phyloP scores from a whole-genome alignment of 225 moss, liverwort and hornwort genomes.

The Pleurozium schreberi region DNA sequence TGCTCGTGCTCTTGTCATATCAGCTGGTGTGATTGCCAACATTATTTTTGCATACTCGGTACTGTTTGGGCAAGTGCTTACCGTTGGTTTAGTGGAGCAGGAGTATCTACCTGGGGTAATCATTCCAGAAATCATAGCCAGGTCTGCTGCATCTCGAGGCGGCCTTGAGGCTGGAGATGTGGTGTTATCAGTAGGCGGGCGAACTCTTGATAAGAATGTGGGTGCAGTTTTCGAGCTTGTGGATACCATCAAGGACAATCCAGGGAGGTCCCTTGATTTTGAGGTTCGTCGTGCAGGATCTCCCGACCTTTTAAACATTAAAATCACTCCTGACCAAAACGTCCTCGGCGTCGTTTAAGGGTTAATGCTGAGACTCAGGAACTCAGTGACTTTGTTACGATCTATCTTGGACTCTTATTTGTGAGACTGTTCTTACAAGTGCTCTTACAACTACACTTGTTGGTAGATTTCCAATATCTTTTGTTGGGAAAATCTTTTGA shows the following conservation, averaged over 20 bases:
- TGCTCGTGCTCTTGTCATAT: conserved; percentile 76
- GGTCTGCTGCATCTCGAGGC: conserved; percentile 65
- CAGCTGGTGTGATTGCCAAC: conserved; percentile 90
- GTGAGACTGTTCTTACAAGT: no score
- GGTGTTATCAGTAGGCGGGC: conserved; percentile 59
- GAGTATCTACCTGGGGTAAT: conserved; percentile 73
- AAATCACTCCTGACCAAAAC: conserved; percentile 68
- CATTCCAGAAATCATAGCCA: conserved; percentile 77
- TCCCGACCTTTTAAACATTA: conserved; percentile 21
- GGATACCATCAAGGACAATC: conserved; percentile 72
- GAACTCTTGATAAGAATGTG: conserved; percentile 39
- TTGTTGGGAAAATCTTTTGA: no score
- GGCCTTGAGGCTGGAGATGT: conserved; percentile 77
- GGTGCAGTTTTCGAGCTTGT: conserved; percentile 73
- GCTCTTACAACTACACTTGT: no score
- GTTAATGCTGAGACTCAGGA: neutral
- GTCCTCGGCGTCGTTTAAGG: no score
- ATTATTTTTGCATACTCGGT: conserved; percentile 74
- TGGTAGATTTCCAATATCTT: no score
- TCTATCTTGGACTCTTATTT: neutral
- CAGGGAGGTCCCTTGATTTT: conserved; percentile 40
- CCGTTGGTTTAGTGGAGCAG: conserved; percentile 80
- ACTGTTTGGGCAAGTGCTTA: conserved; percentile 64
- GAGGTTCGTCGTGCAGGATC: conserved; percentile 40
- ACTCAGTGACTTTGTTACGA: neutral